Evolutionary conservation across 306 rosid species (phyloP).

Genomic region (Fragaria ananassa): DNA sequence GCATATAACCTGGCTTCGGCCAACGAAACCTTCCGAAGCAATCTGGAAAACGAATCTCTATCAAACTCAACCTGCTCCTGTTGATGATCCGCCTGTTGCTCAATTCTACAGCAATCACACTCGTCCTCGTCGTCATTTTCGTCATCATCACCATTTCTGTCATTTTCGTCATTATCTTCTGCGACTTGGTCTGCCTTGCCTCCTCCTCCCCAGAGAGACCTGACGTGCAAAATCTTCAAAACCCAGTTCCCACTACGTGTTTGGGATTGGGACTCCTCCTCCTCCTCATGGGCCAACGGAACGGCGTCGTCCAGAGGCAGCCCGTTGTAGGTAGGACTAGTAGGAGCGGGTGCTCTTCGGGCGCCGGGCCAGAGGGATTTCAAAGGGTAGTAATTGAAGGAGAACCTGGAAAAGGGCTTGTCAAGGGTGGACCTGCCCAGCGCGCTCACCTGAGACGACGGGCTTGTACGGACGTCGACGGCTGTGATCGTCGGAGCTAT

Average conservation of each 20-base stretch:
- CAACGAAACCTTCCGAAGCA: conserved; percentile 77
- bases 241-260: conserved; percentile 60
- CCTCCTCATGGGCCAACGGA: conserved; percentile 29
- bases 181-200: not conserved
- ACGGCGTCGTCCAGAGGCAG: conserved; percentile 41
- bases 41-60: conserved; percentile 58
- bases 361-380: conserved; percentile 62
- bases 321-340: conserved; percentile 30
- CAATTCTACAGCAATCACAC: conserved; percentile 53
- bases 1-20: conserved; percentile 76
- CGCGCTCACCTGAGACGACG: conserved; percentile 41
- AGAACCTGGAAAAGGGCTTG: conserved; percentile 47
- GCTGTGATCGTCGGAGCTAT: conserved; percentile 54
- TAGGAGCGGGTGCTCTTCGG: conserved; percentile 9
- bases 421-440: conserved; percentile 2
- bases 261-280: conserved; percentile 26
- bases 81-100: conserved; percentile 33
- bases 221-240: conserved; percentile 64
- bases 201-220: conserved; percentile 52
- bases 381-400: conserved; percentile 47
- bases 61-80: conserved; percentile 47
- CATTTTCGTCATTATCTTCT: conserved; percentile 7
- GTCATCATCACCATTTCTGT: conserved; percentile 7
- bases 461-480: conserved; percentile 50
- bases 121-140: conserved; percentile 18